Base-by-base conservation (phyloP, 2,329 filamentous ascomycete genomes). In the Teratosphaeria gauchensis region DNA sequence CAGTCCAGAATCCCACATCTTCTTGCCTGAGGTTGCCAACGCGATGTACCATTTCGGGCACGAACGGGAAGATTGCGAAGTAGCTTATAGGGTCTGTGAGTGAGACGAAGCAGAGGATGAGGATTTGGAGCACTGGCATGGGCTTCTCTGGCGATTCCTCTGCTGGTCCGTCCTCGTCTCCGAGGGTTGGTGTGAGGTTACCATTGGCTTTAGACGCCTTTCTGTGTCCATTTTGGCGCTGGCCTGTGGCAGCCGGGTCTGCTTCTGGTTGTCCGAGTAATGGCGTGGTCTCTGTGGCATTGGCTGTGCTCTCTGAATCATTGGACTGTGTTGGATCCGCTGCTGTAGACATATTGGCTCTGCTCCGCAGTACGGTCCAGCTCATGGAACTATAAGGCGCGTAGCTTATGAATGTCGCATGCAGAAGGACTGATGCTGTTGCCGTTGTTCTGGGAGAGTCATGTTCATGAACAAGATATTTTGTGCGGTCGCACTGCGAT, bases 1-100 rank as follows among this genome's bases (percentile, higher is more conserved):
- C 89, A 59, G 80, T 84, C 76, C 90, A 92, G 75, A 92, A 92
- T 1, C 89, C 89, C 3, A 90, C 84, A 70, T 90, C 85, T n/a
- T 80, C 74, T 52, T 82, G 76, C 1, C 78, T 71, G 1, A 92
- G 73, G 11, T 77, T 67, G 9, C 87, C 88, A 59, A 85, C 86
- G 58, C 82, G 77, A 71, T 82, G 77, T 42, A 89, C 84, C 89
- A 92, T 92, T 68, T 86, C 78, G 67, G 85, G 89, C 72, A 94
- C 82, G 73, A 88, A 92, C 0, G 89, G 87, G 66, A 92, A 88
- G 70, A 92, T 90, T 69, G 80, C 84, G 76, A 92, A 92, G 76
- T 90, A 92, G n/a, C 88, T 87, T 48, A 92, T 80, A 0, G 89
- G 88, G 68, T 92, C 89, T 52, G 89, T 77, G 30, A 89, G 69